Conservation (phyloP, 2,329 filamentous ascomycete species). For the Microsporum canis region DNA sequence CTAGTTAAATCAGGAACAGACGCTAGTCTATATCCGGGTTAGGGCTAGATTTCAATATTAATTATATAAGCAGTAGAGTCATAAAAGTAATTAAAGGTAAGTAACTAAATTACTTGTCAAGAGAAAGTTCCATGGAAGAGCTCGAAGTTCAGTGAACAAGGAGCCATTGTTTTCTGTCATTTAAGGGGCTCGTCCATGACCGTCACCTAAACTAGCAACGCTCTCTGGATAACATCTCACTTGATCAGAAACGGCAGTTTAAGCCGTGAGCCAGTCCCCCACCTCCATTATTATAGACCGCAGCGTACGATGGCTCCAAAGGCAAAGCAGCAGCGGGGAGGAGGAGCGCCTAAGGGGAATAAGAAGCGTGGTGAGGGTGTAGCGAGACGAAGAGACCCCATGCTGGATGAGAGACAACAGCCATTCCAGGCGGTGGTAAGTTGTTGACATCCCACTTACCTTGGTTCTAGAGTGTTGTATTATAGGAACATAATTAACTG, state of each 20-base stretch:
- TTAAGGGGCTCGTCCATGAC: too few species aligned
- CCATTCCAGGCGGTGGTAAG: slow-evolving; percentile 52
- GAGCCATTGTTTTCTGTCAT: background rate
- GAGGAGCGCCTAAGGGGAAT: background rate
- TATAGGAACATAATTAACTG: background rate
- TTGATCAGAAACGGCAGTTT: background rate
- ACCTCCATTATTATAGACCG: background rate
- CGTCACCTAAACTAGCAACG: background rate
- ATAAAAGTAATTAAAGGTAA: background rate
- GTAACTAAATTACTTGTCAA: background rate
- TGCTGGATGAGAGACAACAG: slow-evolving; percentile 46
- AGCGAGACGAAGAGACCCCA: slow-evolving; percentile 24
- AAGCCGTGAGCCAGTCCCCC: background rate
- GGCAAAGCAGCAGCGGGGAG: background rate
- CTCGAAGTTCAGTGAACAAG: background rate
- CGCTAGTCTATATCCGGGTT: background rate
- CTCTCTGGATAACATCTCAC: background rate
- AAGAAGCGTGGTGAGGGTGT: background rate
- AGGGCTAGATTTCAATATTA: background rate
- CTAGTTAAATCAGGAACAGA: background rate
- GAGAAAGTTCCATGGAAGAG: background rate
- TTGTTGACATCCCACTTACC: slow-evolving; percentile 11
- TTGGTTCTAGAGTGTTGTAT: background rate
- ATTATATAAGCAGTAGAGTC: background rate
- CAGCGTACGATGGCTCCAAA: background rate